Evolutionary conservation across 2,329 filamentous ascomycete species (phyloP).

Genomic region (Metarhizium robertsii): DNA sequence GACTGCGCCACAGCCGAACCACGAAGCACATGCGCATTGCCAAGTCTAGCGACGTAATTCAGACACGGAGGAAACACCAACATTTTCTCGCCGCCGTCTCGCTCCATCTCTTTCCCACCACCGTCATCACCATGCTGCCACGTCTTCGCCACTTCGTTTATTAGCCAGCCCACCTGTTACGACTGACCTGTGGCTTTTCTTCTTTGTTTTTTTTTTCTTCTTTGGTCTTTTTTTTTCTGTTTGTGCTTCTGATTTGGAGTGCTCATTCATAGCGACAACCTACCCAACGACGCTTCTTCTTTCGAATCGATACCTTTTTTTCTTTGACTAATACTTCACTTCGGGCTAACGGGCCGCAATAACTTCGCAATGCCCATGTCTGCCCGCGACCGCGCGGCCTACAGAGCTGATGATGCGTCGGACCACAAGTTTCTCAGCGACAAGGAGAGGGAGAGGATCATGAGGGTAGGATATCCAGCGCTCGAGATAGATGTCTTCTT

Average conservation of each 20-base stretch:
- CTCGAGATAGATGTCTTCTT: neutral
- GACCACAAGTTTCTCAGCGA: conserved; percentile 25
- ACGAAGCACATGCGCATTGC: neutral
- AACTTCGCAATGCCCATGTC: conserved; percentile 24
- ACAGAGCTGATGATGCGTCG: conserved; percentile 28
- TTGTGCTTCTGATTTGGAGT: neutral
- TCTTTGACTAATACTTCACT: neutral
- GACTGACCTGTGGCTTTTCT: too few species aligned
- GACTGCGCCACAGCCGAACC: conserved; percentile 1
- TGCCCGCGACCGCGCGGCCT: conserved; percentile 26
- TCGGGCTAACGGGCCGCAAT: conserved; percentile 4
- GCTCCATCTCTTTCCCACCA: neutral
- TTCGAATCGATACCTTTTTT: neutral
- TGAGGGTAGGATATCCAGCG: conserved; percentile 19
- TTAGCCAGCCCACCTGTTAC: conserved; percentile 12
- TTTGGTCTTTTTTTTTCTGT: too few species aligned
- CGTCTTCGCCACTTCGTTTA: conserved; percentile 1
- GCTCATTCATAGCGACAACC: neutral
- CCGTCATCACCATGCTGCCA: neutral
- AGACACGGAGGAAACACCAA: neutral
- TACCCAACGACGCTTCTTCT: neutral
- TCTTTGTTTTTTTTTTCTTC: too few species aligned
- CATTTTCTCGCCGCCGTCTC: neutral
- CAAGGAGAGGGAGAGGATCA: conserved; percentile 26
- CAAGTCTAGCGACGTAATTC: conserved; percentile 4